Base-by-base conservation (phyloP, 192 early-diverging fungal species). In the Helicostylum pulchrum region DNA sequence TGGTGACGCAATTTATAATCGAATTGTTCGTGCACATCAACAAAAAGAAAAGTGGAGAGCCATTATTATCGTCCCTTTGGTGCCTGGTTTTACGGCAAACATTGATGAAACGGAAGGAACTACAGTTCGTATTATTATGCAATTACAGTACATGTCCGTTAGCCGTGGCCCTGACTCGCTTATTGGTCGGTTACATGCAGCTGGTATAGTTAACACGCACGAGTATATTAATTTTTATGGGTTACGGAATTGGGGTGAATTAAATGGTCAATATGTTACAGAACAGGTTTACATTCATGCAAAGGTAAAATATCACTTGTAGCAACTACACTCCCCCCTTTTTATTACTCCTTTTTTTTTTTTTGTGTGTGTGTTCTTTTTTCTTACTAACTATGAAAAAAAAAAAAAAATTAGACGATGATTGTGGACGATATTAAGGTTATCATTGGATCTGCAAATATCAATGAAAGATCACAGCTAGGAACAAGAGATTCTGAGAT, bases 271-370 rank as follows among this genome's bases (percentile, higher is more conserved):
- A 42, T 84, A 74, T 66, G 83, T 92, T 3, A 90, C 91, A 0
- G 93, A 95, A 66, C 86, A 90, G 65, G 83, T 95, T 10, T 95
- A 95, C 68, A 87, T 95, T 47, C 93, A 95, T 77, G 84, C 91
- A 62, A 89, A 94, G 77, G 81, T 91, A 62, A 56, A 36, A 56
- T 44, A 34, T 8, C 26, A 17, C 19, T 10, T 36, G n/a, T 11
- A 3, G 26, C 9, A 14, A 26, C 26, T 26, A 26, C 2, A 0
- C 26, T 2, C 26, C 45, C 12, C 31, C 43, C 50, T 58, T 36
- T 54, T 17, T 54, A 54, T 12, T 39, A 53, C 32, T n/a, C 36
- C 23, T 5, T 31, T 21, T 26, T 56, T 5, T 31, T 21, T 26
- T 56, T 57, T 11, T 47, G 0, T 31, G 12, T 43, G 20, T 10